Conservation (phyloP, 768 basidiomycete genomes). For the Pulveroboletus sp. region DNA sequence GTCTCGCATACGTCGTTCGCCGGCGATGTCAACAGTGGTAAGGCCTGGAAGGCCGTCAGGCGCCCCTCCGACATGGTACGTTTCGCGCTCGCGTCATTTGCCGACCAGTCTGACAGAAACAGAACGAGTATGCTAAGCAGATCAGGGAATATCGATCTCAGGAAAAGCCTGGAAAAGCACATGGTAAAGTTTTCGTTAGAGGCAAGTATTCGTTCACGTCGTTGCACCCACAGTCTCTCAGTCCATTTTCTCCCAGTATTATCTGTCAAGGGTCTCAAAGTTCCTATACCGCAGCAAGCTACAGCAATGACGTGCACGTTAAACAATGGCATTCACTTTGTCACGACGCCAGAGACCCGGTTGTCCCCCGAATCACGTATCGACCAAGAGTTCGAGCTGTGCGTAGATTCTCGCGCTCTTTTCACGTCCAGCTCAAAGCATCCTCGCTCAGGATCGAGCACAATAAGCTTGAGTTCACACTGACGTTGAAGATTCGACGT, state of each 20-base stretch:
- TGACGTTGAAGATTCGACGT: conserved; percentile 81
- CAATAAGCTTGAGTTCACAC: conserved; percentile 91
- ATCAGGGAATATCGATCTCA: conserved; percentile 76
- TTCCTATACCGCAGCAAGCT: conserved; percentile 75
- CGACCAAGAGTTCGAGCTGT: conserved; percentile 91
- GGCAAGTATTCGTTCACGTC: conserved; percentile 43
- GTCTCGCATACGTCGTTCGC: conserved; percentile 67
- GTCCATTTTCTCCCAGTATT: conserved; percentile 49
- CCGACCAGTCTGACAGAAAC: neutral
- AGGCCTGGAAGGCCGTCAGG: conserved; percentile 83
- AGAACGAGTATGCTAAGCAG: conserved; percentile 95
- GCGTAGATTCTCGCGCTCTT: conserved; percentile 27
- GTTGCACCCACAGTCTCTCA: neutral
- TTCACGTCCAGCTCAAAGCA: neutral
- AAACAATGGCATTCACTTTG: conserved; percentile 96
- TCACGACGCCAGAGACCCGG: conserved; percentile 79
- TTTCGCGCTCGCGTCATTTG: conserved; percentile 1
- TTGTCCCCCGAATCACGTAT: conserved; percentile 58
- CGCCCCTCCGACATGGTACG: conserved; percentile 92
- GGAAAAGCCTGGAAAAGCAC: conserved; percentile 73
- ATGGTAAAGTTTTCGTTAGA: conserved; percentile 94
- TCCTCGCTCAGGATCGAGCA: conserved; percentile 68
- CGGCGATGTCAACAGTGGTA: conserved; percentile 77
- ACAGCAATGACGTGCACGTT: conserved; percentile 81
- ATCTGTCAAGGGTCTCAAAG: conserved; percentile 63